Conservation (phyloP, 176 grass and related monocot genomes). For the Typha latifolia region DNA sequence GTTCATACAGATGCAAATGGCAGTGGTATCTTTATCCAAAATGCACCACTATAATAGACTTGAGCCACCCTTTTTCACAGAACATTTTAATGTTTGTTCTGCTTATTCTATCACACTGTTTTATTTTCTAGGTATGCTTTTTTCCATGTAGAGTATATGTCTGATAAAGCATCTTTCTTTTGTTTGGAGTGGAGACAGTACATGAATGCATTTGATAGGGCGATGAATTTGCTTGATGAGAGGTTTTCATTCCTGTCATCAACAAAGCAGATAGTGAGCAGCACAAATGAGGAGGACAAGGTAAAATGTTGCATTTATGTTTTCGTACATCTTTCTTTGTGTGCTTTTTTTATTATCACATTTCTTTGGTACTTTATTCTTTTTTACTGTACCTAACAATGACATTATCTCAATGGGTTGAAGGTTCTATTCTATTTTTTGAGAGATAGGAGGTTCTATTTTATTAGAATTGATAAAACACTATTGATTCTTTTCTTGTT, state of each 20-base stretch:
- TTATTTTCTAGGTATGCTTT: neutral
- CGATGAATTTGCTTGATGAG: constrained; percentile 82
- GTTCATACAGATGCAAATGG: no score
- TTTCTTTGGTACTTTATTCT: neutral
- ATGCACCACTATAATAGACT: neutral
- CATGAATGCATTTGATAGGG: constrained; percentile 88
- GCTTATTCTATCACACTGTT: neutral
- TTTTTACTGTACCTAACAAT: neutral
- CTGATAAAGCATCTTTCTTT: neutral
- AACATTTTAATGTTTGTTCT: neutral
- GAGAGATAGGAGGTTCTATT: neutral
- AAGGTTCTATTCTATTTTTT: neutral
- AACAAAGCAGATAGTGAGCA: constrained; percentile 84
- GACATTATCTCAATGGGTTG: neutral
- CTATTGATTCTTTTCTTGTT: no score
- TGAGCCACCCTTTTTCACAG: neutral
- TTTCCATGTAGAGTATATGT: neutral
- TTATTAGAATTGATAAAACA: no score
- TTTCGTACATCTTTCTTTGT: neutral
- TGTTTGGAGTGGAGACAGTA: constrained; percentile 48
- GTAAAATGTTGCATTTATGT: constrained; percentile 30
- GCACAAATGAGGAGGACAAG: constrained; percentile 70
- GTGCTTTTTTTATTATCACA: neutral
- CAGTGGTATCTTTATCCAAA: neutral
- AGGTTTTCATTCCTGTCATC: constrained; percentile 70